Conservation (phyloP, 2,329 filamentous ascomycete genomes). For the Exserohilum rostratum region DNA sequence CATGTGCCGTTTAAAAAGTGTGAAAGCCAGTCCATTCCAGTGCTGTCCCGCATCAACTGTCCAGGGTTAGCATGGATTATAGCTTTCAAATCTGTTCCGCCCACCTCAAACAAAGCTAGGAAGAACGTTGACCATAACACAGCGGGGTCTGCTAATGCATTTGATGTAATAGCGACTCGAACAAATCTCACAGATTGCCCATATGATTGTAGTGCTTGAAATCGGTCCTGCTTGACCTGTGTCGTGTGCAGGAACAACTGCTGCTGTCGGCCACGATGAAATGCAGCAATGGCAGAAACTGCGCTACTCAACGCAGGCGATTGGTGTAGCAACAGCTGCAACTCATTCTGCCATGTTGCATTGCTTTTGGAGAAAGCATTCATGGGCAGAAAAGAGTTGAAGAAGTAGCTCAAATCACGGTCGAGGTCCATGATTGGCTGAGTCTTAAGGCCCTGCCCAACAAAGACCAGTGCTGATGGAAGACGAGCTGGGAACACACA, state of each 20-base stretch:
- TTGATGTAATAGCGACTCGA: neutral
- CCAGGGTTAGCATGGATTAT: neutral
- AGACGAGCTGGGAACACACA: slow-evolving; percentile 12
- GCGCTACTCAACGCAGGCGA: slow-evolving; percentile 18
- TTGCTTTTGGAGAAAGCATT: slow-evolving; percentile 22
- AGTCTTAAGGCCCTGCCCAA: slow-evolving; percentile 9
- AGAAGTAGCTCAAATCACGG: slow-evolving; percentile 28
- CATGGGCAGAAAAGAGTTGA: slow-evolving; percentile 29
- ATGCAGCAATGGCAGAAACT: neutral
- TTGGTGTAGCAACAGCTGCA: slow-evolving; percentile 16
- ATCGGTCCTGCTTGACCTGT: neutral
- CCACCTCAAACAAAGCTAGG: neutral
- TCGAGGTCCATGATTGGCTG: slow-evolving; percentile 3
- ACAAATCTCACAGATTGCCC: neutral
- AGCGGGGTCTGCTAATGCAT: neutral
- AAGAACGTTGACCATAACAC: neutral
- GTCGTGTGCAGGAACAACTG: neutral
- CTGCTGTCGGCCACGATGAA: neutral
- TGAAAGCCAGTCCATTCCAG: slow-evolving; percentile 34
- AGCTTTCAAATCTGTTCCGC: neutral
- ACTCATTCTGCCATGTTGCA: slow-evolving; percentile 11
- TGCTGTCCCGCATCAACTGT: slow-evolving; percentile 37
- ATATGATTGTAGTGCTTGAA: neutral
- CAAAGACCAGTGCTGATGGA: slow-evolving; percentile 20
- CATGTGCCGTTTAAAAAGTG: slow-evolving; percentile 39